Base-by-base conservation (phyloP, 2,329 filamentous ascomycete genomes). In the Talaromyces sp. region DNA sequence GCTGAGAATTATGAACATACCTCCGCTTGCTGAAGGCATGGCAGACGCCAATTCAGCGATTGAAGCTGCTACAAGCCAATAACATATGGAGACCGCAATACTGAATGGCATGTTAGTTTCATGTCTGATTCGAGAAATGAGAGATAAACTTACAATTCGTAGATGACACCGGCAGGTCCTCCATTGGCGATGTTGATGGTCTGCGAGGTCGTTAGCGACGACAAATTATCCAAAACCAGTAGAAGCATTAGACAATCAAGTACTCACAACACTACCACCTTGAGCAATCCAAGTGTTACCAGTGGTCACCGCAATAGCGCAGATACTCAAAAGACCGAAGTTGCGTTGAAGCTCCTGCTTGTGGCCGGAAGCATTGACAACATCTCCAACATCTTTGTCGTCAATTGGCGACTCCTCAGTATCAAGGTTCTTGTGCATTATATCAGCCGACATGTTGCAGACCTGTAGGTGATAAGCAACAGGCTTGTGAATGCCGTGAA, bases 251-350 rank as follows among this genome's bases (percentile, higher is more conserved):
- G 42, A 50, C 5, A n/a, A 12, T 12, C 18, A 14, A 42, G 5
- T 81, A 54, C 86, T 77, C 4, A 81, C 82, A 42, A 88, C 80
- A 60, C 84, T 86, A 12, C 86, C 86, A 60, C 85, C 86, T 63
- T 88, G 75, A 5, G 85, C 84, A 60, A 86, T 81, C 86, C 86
- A 89, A 18, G 86, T 85, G 68, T 87, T 88, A 71, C 87, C 86
- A 25, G 86, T 83, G 1, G 84, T 87, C 58, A 88, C 73, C 0
- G 84, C 85, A 52, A 85, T 79, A 25, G 84, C 85, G 58, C 84
- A 84, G 46, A 88, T 82, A 58, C 82, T 83, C 54, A 86, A 67
- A 8, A 88, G 75, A 39, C 83, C 81, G 71, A 88, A 88, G 68
- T 88, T 86, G 16, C 86, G 80, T 63, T 83, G 81, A 40, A 89